Conservation (phyloP, 768 basidiomycete genomes). For the Crepidotus variabilis region DNA sequence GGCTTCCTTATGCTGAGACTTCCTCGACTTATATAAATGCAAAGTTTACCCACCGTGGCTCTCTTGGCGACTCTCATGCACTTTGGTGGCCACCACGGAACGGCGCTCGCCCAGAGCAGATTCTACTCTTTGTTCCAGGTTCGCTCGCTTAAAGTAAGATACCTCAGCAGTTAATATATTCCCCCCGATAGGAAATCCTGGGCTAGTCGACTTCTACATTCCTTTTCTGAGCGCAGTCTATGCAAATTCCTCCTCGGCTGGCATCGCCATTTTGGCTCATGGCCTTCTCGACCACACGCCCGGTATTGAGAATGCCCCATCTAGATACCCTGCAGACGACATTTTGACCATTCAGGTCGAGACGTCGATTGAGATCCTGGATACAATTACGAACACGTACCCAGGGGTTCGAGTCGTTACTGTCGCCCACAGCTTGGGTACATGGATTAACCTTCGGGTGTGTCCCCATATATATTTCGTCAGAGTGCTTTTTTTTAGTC, state of each 20-base stretch:
- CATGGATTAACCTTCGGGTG: constrained; percentile 66
- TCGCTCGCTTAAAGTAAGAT: not conserved
- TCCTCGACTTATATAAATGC: constrained; percentile 22
- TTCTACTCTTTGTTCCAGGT: constrained; percentile 53
- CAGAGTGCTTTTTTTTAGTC: no score
- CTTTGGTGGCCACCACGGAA: constrained; percentile 47
- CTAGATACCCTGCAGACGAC: constrained; percentile 21
- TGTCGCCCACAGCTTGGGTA: constrained; percentile 68
- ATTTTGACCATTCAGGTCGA: constrained; percentile 49
- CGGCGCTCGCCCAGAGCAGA: constrained; percentile 21
- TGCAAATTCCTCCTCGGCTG: constrained; percentile 24
- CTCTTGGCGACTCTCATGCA: constrained; percentile 40
- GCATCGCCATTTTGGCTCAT: constrained; percentile 54
- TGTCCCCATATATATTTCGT: no score
- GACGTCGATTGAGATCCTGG: constrained; percentile 51
- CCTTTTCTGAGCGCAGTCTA: constrained; percentile 58
- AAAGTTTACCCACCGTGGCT: constrained; percentile 33
- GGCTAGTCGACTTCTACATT: constrained; percentile 63
- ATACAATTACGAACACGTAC: constrained; percentile 31
- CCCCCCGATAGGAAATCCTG: constrained; percentile 43
- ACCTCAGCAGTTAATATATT: not conserved
- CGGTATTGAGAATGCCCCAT: constrained; percentile 19
- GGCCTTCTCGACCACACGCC: constrained; percentile 66
- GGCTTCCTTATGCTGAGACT: constrained; percentile 7
- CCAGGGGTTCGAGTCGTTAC: constrained; percentile 39